Conservation (phyloP, 129 eudicot species). For the Ambrosia trifida region DNA sequence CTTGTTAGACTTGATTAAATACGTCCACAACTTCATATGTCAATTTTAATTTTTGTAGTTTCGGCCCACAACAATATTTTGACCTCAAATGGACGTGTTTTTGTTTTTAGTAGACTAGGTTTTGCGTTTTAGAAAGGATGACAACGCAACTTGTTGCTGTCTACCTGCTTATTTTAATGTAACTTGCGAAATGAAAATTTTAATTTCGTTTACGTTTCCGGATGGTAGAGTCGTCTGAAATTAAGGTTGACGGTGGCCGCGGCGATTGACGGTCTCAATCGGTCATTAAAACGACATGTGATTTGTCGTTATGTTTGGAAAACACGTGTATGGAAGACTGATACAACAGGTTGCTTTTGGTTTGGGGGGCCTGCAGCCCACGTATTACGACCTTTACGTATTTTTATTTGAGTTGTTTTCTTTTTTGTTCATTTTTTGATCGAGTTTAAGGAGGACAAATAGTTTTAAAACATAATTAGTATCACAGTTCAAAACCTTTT, state of each 20-base stretch:
- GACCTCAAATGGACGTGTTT: no score
- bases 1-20: no score
- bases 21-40: no score
- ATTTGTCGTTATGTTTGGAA: conserved; percentile 2
- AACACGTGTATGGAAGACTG: conserved; percentile 27
- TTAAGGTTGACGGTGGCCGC: conserved; percentile 33
- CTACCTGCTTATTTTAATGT: no score
- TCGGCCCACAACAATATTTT: no score
- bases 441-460: conserved; percentile 13
- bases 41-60: no score
- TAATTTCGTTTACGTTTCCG: not conserved
- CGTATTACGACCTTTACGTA: conserved; percentile 22
- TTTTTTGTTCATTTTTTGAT: not conserved
- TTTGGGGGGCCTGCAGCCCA: conserved; percentile 32
- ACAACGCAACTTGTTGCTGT: no score
- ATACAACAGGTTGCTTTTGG: conserved; percentile 19
- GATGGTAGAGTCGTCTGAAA: not conserved
- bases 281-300: conserved; percentile 18
- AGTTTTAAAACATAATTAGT: not conserved
- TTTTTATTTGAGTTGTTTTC: conserved; percentile 22
- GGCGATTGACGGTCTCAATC: conserved; percentile 15
- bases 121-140: no score
- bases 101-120: no score
- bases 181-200: no score
- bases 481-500: conserved; percentile 1